phyloP scores from a whole-genome alignment of 257 asterid species.

The Salvia splendens region DNA sequence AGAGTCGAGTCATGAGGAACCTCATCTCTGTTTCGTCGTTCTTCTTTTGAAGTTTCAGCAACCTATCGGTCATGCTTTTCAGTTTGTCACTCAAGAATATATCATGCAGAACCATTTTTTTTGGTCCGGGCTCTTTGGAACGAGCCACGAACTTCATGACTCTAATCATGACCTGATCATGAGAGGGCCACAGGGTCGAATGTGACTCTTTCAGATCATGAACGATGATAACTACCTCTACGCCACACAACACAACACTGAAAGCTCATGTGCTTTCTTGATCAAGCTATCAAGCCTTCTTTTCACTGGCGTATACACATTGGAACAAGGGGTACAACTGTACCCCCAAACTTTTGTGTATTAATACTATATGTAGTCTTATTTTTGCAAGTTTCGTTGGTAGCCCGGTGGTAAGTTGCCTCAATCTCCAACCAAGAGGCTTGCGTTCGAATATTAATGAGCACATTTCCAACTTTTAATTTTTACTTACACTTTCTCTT shows the following conservation, averaged over 20 bases:
- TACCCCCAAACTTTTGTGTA: no score
- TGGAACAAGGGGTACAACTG: no score
- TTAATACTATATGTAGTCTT: no score
- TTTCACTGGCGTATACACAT: no score
- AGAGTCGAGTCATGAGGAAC: conserved; percentile 37
- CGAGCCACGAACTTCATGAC: conserved; percentile 31
- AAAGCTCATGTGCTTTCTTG: conserved; percentile 44
- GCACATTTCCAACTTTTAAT: no score
- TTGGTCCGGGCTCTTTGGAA: conserved; percentile 28
- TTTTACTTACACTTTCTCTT: no score
- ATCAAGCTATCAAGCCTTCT: conserved; percentile 36
- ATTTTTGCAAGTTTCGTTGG: conserved; percentile 32
- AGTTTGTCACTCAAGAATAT: conserved; percentile 34
- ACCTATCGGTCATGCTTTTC: conserved; percentile 21
- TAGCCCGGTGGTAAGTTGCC: no score
- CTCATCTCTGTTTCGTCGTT: conserved; percentile 36
- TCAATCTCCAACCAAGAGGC: no score
- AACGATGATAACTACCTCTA: conserved; percentile 31
- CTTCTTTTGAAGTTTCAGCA: conserved; percentile 27
- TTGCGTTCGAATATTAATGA: no score
- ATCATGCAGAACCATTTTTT: conserved; percentile 41
- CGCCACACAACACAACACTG: conserved; percentile 45
- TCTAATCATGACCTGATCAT: conserved; percentile 27
- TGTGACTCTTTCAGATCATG: conserved; percentile 24
- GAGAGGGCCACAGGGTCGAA: conserved; percentile 40